Conservation (phyloP, 2,329 filamentous ascomycete genomes). For the Claviceps quebecensis region DNA sequence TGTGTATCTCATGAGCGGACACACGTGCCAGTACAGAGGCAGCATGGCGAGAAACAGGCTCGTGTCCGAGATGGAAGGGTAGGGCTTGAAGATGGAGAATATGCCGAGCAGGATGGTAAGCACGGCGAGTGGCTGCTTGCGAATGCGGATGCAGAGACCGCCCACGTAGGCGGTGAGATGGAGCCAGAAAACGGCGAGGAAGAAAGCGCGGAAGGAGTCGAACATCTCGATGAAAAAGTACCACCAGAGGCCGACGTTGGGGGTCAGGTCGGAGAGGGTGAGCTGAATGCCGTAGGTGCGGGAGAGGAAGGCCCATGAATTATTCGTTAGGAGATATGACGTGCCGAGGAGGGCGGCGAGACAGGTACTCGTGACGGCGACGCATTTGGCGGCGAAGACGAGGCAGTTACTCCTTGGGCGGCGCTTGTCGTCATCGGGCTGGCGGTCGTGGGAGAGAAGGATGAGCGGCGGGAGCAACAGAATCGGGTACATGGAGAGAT, state of each 20-base stretch:
- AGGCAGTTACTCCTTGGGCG: conserved; percentile 19
- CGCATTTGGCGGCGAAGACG: conserved; percentile 41
- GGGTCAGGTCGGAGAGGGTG: conserved; percentile 79
- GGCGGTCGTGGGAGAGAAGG: conserved; percentile 65
- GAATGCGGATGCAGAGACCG: conserved; percentile 68
- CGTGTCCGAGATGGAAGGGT: conserved; percentile 83
- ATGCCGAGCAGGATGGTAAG: conserved; percentile 75
- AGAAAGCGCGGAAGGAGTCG: conserved; percentile 93
- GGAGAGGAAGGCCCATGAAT: conserved; percentile 74
- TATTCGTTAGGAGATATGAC: conserved; percentile 58
- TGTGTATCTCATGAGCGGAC: conserved; percentile 84
- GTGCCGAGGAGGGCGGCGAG: conserved; percentile 51
- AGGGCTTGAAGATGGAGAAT: conserved; percentile 92
- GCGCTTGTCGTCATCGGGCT: conserved; percentile 16
- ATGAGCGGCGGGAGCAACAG: conserved; percentile 73
- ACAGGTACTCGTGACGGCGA: conserved; percentile 37
- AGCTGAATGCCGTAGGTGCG: conserved; percentile 92
- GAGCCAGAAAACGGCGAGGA: conserved; percentile 95
- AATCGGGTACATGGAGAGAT: conserved; percentile 82
- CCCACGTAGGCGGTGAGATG: conserved; percentile 84
- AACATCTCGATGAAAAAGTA: conserved; percentile 99
- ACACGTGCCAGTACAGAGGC: conserved; percentile 79
- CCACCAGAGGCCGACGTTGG: conserved; percentile 96
- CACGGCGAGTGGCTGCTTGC: conserved; percentile 75
- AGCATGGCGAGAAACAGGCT: conserved; percentile 74